These are phyloP conservation scores for Amyloporia xantha DNA, from an alignment of 768 basidiomycete species.

Conservation along the genomic window DNA sequence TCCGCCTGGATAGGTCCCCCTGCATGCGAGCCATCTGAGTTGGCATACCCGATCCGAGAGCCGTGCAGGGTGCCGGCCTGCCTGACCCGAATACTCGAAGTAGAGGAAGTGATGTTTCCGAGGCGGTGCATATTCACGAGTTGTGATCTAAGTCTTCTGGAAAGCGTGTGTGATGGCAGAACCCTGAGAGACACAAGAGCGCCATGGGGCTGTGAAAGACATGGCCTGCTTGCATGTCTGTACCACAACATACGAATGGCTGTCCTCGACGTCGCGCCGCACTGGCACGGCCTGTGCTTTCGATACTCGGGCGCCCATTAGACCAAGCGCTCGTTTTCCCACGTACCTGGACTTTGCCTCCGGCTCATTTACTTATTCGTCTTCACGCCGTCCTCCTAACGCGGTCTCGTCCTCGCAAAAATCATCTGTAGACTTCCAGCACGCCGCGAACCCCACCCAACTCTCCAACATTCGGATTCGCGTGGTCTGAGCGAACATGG, in stretches of 20 bases:
- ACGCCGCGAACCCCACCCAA: no score
- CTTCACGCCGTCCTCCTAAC: not conserved
- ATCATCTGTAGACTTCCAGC: no score
- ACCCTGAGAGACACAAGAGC: constrained; percentile 6
- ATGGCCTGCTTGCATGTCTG: constrained; percentile 8
- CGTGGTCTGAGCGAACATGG: constrained; percentile 46
- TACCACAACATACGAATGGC: constrained; percentile 4
- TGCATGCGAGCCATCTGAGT: no score
- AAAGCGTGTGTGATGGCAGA: constrained; percentile 4
- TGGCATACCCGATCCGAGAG: no score
- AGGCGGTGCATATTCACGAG: constrained; percentile 7
- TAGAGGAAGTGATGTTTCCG: not conserved
- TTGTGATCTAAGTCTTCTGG: constrained; percentile 7
- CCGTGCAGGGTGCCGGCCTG: not conserved
- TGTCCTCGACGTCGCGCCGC: constrained; percentile 11
- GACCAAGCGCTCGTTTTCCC: constrained; percentile 8
- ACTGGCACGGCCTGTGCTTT: not conserved
- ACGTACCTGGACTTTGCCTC: constrained; percentile 8
- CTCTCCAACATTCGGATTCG: no score
- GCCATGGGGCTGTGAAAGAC: no score
- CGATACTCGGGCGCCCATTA: not conserved
- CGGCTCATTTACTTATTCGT: constrained; percentile 5
- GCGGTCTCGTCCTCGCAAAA: no score
- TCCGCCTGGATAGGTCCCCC: no score
- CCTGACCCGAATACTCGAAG: not conserved